These are phyloP conservation scores for Pseudopediastrum boryanum DNA, from an alignment of 139 green algal genomes.

Conservation along the genomic window DNA sequence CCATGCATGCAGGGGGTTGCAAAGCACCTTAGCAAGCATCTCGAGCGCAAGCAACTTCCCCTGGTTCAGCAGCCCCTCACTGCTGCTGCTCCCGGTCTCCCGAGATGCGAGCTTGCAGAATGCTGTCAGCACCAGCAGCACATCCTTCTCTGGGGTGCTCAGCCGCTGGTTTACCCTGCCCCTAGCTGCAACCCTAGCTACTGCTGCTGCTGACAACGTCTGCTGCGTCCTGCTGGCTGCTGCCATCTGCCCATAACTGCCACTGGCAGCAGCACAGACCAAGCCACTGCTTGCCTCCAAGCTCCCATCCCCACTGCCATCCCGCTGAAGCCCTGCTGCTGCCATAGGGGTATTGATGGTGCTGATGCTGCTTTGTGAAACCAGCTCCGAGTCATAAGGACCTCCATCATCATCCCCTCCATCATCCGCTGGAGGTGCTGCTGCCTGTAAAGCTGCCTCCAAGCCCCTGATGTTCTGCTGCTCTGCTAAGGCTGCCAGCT, in stretches of 20 bases:
- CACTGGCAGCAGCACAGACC: not conserved
- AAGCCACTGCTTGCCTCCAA: not conserved
- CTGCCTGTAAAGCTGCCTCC: constrained; percentile 47
- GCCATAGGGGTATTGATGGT: not conserved
- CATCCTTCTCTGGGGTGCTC: constrained; percentile 73
- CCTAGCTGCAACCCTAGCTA: constrained; percentile 8
- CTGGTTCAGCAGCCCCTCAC: constrained; percentile 43
- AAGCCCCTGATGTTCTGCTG: constrained; percentile 65
- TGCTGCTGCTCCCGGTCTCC: constrained; percentile 38
- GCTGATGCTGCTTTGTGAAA: not conserved
- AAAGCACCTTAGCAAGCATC: constrained; percentile 84
- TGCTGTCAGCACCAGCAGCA: constrained; percentile 84
- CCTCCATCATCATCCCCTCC: constrained; percentile 11
- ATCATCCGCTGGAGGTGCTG: not conserved
- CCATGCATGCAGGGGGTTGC: constrained; percentile 72
- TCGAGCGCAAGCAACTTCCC: constrained; percentile 95
- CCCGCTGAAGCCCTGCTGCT: constrained; percentile 8
- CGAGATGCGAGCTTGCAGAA: constrained; percentile 82
- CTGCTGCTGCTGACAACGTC: constrained; percentile 6
- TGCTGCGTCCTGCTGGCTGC: not conserved
- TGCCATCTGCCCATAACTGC: no score
- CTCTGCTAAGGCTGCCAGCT: constrained; percentile 84
- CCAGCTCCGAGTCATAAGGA: not conserved
- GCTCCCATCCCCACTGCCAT: not conserved
- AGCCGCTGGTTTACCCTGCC: constrained; percentile 31